Conservation (phyloP, 805 yeast species). For the Jamesozyma lodderae region DNA sequence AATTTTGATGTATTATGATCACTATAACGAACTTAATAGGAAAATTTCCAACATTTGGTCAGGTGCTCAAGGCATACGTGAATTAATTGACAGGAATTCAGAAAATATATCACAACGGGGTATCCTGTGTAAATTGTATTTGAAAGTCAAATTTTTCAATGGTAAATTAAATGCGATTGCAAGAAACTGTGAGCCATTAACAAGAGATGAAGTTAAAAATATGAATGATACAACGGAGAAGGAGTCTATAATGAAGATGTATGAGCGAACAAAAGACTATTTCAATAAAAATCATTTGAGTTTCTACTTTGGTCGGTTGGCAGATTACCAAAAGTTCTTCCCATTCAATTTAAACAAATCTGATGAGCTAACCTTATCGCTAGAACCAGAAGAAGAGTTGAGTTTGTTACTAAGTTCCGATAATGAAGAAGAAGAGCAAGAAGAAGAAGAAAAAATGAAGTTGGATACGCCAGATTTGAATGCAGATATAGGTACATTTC, state of each 20-base stretch:
- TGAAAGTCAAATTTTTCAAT: constrained; percentile 14
- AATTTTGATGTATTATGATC: constrained; percentile 14
- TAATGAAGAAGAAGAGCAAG: background rate
- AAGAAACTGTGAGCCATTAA: constrained; percentile 8
- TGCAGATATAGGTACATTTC: background rate
- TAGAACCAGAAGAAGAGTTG: background rate
- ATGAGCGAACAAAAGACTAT: background rate
- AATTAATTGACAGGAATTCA: constrained; percentile 2
- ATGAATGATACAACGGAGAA: background rate
- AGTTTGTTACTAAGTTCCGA: background rate
- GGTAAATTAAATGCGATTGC: constrained; percentile 18
- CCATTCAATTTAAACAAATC: no score
- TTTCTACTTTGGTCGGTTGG: background rate
- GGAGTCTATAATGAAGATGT: background rate
- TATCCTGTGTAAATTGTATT: constrained; percentile 18
- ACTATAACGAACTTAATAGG: constrained; percentile 11
- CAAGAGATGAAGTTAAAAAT: background rate
- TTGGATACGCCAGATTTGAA: background rate
- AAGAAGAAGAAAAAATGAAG: background rate
- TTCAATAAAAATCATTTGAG: background rate
- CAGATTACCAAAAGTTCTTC: background rate
- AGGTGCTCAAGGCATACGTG: constrained; percentile 2
- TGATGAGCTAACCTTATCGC: no score
- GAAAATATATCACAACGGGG: constrained; percentile 20
- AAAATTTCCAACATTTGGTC: constrained; percentile 4